A percentile compares a stretch with the other conserved stretches of the same genome.
Evolutionary conservation across 345 rosid species (phyloP).

Genomic region (Gossypium longicalyx): DNA sequence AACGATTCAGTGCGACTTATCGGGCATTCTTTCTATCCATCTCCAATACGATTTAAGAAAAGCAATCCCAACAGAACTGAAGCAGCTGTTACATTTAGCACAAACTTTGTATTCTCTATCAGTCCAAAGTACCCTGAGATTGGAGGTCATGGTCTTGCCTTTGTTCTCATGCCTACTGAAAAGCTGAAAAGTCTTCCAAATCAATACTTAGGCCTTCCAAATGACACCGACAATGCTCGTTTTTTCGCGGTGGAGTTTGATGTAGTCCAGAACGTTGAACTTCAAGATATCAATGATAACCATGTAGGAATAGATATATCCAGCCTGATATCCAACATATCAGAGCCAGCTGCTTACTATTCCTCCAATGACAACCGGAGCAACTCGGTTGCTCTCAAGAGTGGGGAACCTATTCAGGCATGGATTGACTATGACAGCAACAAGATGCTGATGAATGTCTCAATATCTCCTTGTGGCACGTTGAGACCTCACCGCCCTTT

Average conservation of each 20-base stretch:
- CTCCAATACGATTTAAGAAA: constrained; percentile 26
- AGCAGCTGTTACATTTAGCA: constrained; percentile 28
- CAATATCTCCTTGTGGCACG: constrained; percentile 23
- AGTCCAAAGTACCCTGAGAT: constrained; percentile 25
- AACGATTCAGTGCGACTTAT: constrained; percentile 30
- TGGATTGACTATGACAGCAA: constrained; percentile 38
- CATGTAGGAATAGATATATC: constrained; percentile 41
- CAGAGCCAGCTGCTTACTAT: constrained; percentile 32
- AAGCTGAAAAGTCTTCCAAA: constrained; percentile 17
- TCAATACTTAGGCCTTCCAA: constrained; percentile 34
- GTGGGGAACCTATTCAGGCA: constrained; percentile 27
- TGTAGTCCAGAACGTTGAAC: constrained; percentile 25
- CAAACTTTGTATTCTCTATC: constrained; percentile 37
- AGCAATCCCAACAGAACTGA: neutral
- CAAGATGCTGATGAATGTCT: constrained; percentile 28
- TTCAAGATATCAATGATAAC: constrained; percentile 38
- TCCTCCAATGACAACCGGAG: neutral
- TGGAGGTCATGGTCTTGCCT: constrained; percentile 43
- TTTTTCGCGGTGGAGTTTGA: constrained; percentile 39
- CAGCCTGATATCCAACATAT: constrained; percentile 24
- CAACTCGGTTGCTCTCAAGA: constrained; percentile 22
- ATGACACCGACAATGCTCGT: constrained; percentile 21
- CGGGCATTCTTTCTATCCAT: constrained; percentile 41
- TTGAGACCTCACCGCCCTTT: constrained; percentile 26
- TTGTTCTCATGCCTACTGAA: constrained; percentile 29